Base-by-base conservation (phyloP, 2,329 filamentous ascomycete genomes). In the Cordyceps cateniannulata region DNA sequence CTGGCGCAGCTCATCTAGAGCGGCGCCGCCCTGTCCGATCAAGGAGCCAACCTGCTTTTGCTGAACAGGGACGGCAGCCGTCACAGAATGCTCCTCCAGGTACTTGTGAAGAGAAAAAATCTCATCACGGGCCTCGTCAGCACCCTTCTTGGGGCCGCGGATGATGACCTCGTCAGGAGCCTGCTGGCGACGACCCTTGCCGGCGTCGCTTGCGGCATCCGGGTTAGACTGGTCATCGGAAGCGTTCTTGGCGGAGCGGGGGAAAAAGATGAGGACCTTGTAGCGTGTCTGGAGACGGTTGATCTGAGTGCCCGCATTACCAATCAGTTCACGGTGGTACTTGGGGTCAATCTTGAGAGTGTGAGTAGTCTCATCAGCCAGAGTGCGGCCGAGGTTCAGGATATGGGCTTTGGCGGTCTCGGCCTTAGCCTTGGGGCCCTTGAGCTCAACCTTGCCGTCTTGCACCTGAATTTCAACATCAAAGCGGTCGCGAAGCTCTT, bases 181-280 rank as follows among this genome's bases (percentile, higher is more conserved):
- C 74, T 97, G 93, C 68, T 90, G 84, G 60, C 85, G 83, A 64
- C 85, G 83, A 52, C 81, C 79, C 71, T 85, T 86, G 63, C 84
- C 85, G 62, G 79, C 78, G 62, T 93, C 89, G 65, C 87, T 89
- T 29, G 81, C 81, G 42, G 83, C 86, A 67, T 93, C 92, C 16
- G 80, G 83, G 64, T 83, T 83, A 16, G 86, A 84, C 62, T 86
- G 83, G 61, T 96, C 91, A 62, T 95, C 90, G 62, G 83, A 81
- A 57, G 73, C 76, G 44, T 64, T 68, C 71, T 92, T 90, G 45
- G 78, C 77, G 7, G 81, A 80, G 59, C 82, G 82, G 12, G 95
- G 95, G 80, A 99, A 99, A 77, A 97, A 93, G 68, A 99, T 95
- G 64, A 93, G 87, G 47, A 99, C 95, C 71, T 89, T 88, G 80